Conservation (phyloP, 2,329 filamentous ascomycete species). For the Venturia effusa region DNA sequence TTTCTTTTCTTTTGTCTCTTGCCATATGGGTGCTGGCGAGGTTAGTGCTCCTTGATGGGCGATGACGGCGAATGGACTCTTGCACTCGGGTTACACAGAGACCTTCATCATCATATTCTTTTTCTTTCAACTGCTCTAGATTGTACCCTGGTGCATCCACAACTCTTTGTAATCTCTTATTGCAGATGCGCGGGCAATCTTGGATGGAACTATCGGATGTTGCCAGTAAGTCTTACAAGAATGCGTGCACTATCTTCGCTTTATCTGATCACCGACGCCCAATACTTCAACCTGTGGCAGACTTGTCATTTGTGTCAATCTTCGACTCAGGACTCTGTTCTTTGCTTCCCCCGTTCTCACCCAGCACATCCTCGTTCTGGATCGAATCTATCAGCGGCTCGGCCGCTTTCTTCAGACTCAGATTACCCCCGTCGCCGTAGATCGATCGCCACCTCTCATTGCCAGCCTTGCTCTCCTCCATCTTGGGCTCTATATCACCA, state of each 20-base stretch:
- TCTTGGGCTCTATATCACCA: not conserved
- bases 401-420: not conserved
- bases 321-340: not conserved
- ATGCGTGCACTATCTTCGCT: too few relatives aligned
- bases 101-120: too few relatives aligned
- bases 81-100: too few relatives aligned
- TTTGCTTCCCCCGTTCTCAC: not conserved
- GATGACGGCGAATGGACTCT: too few relatives aligned
- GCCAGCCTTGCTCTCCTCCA: not conserved
- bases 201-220: not conserved
- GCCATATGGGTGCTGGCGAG: not conserved
- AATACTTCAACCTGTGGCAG: too few relatives aligned
- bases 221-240: too few relatives aligned
- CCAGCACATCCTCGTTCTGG: not conserved
- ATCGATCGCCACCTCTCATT: not conserved
- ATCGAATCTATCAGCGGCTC: not conserved
- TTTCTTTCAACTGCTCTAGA: too few relatives aligned
- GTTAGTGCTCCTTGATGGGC: not conserved
- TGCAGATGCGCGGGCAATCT: not conserved
- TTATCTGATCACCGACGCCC: too few relatives aligned
- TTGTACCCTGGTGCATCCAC: too few relatives aligned
- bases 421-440: not conserved
- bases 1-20: not conserved
- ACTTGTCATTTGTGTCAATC: not conserved
- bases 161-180: too few relatives aligned